Evolutionary conservation across 495 filamentous ascomycete species (phyloP).

Genomic region (Poronia punctata): DNA sequence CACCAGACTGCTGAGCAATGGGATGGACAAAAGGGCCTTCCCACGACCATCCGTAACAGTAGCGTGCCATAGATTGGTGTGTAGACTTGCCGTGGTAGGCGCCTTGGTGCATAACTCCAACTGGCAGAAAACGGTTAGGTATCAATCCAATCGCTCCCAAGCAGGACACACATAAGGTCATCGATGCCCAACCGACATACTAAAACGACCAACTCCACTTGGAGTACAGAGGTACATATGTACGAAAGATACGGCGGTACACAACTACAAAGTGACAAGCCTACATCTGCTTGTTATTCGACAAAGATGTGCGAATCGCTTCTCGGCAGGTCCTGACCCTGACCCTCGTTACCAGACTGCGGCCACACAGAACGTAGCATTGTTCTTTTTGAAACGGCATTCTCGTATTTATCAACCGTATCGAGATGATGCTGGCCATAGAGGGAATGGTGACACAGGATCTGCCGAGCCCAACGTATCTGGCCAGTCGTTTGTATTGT

Average conservation of each 20-base stretch:
- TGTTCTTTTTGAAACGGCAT: too few relatives aligned
- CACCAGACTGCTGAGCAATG: constrained; percentile 25
- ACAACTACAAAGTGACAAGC: constrained; percentile 7
- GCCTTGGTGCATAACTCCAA: constrained; percentile 14
- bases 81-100: constrained; percentile 22
- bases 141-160: constrained; percentile 23
- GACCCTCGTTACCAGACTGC: constrained; percentile 4
- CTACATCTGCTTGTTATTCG: constrained; percentile 11
- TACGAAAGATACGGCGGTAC: neutral
- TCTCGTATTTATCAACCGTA: too few relatives aligned
- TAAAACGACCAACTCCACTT: constrained; percentile 8
- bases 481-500: too few relatives aligned
- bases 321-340: too few relatives aligned
- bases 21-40: constrained; percentile 12
- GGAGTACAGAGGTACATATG: constrained; percentile 9
- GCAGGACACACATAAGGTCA: too few relatives aligned
- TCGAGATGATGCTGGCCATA: too few relatives aligned
- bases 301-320: constrained; percentile 7
- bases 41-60: too few relatives aligned
- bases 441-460: too few relatives aligned
- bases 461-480: too few relatives aligned
- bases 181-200: constrained; percentile 26
- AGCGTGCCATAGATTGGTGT: too few relatives aligned
- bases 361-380: too few relatives aligned
- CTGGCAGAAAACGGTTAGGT: constrained; percentile 16